Percentiles rank a stretch among this genome's conserved stretches.
phyloP scores from a whole-genome alignment of 805 yeast genomes.

The Blastobotrys attinorum region DNA sequence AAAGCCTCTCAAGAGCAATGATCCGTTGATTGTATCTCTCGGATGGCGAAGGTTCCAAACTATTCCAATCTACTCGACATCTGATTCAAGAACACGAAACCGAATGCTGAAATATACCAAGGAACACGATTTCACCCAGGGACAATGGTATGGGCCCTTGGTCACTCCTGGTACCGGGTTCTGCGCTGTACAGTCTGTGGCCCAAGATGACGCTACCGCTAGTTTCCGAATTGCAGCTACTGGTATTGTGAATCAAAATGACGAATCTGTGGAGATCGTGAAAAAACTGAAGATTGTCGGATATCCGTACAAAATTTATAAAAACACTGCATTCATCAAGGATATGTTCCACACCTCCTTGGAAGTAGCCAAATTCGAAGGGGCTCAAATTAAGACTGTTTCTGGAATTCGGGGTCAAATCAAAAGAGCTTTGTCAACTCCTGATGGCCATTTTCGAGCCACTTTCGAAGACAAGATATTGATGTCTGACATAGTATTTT shows the following conservation, averaged over 20 bases:
- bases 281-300: slow-evolving; percentile 95
- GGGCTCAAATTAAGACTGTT: slow-evolving; percentile 93
- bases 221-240: slow-evolving; percentile 94
- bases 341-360: slow-evolving; percentile 90
- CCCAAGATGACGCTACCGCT: slow-evolving; percentile 75
- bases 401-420: slow-evolving; percentile 98
- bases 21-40: slow-evolving; percentile 83
- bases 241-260: slow-evolving; percentile 91
- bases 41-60: slow-evolving; percentile 99
- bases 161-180: slow-evolving; percentile 97
- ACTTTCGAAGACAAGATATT: slow-evolving; percentile 93
- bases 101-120: slow-evolving; percentile 98
- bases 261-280: slow-evolving; percentile 81
- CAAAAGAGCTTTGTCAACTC: slow-evolving; percentile 85
- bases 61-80: slow-evolving; percentile 87
- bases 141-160: slow-evolving; percentile 93
- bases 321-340: slow-evolving; percentile 93
- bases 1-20: slow-evolving; percentile 88
- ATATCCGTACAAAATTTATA: slow-evolving; percentile 84
- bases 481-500: slow-evolving; percentile 71
- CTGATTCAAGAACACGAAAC: slow-evolving; percentile 95
- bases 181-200: slow-evolving; percentile 87
- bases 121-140: slow-evolving; percentile 94
- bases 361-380: slow-evolving; percentile 97
- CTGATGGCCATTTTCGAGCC: slow-evolving; percentile 94